Percentiles rank a stretch among this genome's conserved stretches.
These are phyloP conservation scores for Helotiales sp. DNA, from an alignment of 2,329 filamentous ascomycete genomes.

Conservation along the genomic window DNA sequence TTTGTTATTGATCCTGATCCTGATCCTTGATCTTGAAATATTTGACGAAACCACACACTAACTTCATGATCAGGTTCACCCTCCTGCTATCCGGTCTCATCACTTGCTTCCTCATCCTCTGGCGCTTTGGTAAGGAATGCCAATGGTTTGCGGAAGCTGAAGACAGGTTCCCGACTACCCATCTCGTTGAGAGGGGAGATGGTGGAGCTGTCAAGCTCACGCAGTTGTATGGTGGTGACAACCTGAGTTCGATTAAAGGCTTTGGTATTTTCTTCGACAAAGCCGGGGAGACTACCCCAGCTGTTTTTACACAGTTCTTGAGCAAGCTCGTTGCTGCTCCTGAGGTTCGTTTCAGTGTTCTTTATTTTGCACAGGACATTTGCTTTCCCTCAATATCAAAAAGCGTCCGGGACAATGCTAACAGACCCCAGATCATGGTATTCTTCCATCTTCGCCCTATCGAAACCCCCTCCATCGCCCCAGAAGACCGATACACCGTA, in stretches of 20 bases:
- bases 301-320: constrained; percentile 75
- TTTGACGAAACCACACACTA: no score
- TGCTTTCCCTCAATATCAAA: background rate
- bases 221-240: constrained; percentile 46
- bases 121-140: constrained; percentile 78
- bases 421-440: constrained; percentile 45
- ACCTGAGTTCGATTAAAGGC: constrained; percentile 56
- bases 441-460: constrained; percentile 76
- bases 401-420: background rate
- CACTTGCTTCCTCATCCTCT: constrained; percentile 69
- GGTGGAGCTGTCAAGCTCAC: constrained; percentile 49
- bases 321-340: constrained; percentile 70
- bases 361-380: background rate
- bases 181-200: constrained; percentile 45
- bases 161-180: constrained; percentile 59
- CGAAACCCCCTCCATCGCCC: constrained; percentile 58
- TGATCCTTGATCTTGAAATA: no score
- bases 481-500: constrained; percentile 53
- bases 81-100: constrained; percentile 66
- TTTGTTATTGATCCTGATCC: no score
- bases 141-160: constrained; percentile 74
- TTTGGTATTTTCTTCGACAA: constrained; percentile 82
- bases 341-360: constrained; percentile 54
- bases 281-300: constrained; percentile 66
- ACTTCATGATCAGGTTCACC: constrained; percentile 59